Evolutionary conservation across 129 eudicot species (phyloP), one percentile per base, ranked within the genome.

Genomic region (Pulicaria dysenterica): DNA sequence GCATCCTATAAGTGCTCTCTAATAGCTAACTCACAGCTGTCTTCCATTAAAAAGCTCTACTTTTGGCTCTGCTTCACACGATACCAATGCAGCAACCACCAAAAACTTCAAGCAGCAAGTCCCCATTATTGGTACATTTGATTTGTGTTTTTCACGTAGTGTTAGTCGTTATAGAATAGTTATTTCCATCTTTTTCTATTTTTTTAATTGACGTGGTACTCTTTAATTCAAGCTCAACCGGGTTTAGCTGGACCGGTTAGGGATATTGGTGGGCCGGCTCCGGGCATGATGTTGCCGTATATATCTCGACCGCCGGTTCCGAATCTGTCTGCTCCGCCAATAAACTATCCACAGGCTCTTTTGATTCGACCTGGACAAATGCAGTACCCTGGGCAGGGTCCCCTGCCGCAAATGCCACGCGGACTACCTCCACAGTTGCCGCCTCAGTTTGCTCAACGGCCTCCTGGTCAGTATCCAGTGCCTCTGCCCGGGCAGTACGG

Each of bases 271-370:
- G 98, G 98, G 0, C 96, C 98, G 2, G 90, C 98, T 8, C 98
- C 98, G 0, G 90, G 92, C 0, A 93, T 93, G 98, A 93, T 93
- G 98, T 96, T 89, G 82, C 96, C 96, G 17, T 87, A 87, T 90
- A 85, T 90, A 4, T 83, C 96, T 3, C 68, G 96, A n/a, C 95
- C 92, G 10, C 87, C 91, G 0, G 59, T 85, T 53, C 74, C 84
- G 5, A 78, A 87, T 31, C 49, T 79, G 51, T 59, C 87, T 1
- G 88, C 83, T 11, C 95, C 95, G 37, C 87, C 89, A 0, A 72
- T 88, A 43, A 77, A 64, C 10, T 89, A 86, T 45, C 89, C 92
- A 7, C 92, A 70, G 65, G 81, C 91, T 24, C 92, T 79, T 14
- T 84, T 87, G 46, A 78, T 85, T 8, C 77, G 95, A 37, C 98